Evolutionary conservation across 2,329 filamentous ascomycete genomes (phyloP), one percentile per base, ranked within the genome.

Genomic region (Zasmidium cellare): DNA sequence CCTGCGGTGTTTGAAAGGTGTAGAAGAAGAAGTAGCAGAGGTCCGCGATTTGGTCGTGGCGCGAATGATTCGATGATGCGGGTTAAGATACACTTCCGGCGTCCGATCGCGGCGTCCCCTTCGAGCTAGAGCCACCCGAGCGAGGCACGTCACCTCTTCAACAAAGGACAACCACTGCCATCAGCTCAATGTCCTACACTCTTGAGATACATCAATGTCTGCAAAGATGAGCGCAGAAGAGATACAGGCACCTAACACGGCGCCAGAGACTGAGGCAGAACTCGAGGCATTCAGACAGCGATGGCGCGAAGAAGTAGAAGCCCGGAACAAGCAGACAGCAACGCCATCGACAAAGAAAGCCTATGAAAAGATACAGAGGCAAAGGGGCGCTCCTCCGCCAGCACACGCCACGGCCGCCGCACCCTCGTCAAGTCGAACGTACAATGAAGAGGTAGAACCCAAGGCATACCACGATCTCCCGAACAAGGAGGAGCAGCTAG

Each of bases 281-380:
- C 84, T 97, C 59, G 91, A 96, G 74, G 87, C 84, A 47, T 97
- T 97, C 76, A 87, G 93, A 64, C 84, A 85, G 69, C 83, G 91
- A 80, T 97, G 92, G 92, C 85, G 86, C 58, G 88, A 91, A 66
- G 92, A 97, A 72, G 89, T 96, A 6, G 77, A 79, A 16, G 79
- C 80, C 47, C 78, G 80, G 71, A 79, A 75, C 38, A 77, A 73
- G 60, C 69, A 64, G 52, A 66, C 55, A 20, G 19, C 48, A 28
- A 20, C 48, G 18, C 49, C 51, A 11, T 52, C 55, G n/a, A 53
- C 55, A 16, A 45, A 41, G 35, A 41, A 49, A 48, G 25, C 41
- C 25, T 44, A 47, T 18, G 60, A 46, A 24, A 59, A 58, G 46
- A 23, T 48, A 14, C 38, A 60, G 41, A 57, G 50, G 35, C 35